Evolutionary conservation across 2,329 filamentous ascomycete genomes (phyloP), one percentile per base, ranked within the genome.

Genomic region (Aureobasidium sp.): DNA sequence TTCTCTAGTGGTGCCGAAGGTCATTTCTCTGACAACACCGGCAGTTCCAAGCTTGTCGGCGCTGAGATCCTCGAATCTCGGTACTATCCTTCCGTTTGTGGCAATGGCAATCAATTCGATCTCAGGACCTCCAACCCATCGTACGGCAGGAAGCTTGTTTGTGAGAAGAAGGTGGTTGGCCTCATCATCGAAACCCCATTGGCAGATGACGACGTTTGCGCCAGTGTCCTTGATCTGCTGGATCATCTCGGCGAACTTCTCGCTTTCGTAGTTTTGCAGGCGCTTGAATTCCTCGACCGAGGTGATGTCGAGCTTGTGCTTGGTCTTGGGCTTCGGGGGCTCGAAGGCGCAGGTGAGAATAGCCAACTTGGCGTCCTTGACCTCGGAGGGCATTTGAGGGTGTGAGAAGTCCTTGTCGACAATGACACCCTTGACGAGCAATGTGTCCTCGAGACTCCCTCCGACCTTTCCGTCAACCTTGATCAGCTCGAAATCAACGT

Each of bases 351-450:
- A 99, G 57, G 94, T 99, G 64, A 99, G 81, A 71, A 99, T 99
- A 69, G 94, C 94, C 72, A 99, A 87, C 82, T 97, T 97, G 73
- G 94, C 95, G 77, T 99, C 92, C 70, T 82, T 84, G 67, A 99
- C 93, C 77, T 97, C 92, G 56, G 89, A 90, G 12, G 94, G 94
- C 94, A 99, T 99, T 79, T 99, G 94, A 13, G 94, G 94, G 76
- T 99, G 94, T 39, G 94, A 97, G 77, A 99, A 99, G 79, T 99
- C 95, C 82, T 99, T 99, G 84, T 99, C 94, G 75, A 99, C 85
- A 75, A 99, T 96, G 67, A 99, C 94, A 75, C 94, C 94, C 80
- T 97, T 95, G 69, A 99, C 93, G 47, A 99, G 86, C 34, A 97
- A 79, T 6, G 92, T 90, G 76, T 99, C 94, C 77, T 97, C 93